Evolutionary conservation across 2,329 filamentous ascomycete genomes (phyloP), one percentile per base, ranked within the genome.

Genomic region (Monosporascus sp.): DNA sequence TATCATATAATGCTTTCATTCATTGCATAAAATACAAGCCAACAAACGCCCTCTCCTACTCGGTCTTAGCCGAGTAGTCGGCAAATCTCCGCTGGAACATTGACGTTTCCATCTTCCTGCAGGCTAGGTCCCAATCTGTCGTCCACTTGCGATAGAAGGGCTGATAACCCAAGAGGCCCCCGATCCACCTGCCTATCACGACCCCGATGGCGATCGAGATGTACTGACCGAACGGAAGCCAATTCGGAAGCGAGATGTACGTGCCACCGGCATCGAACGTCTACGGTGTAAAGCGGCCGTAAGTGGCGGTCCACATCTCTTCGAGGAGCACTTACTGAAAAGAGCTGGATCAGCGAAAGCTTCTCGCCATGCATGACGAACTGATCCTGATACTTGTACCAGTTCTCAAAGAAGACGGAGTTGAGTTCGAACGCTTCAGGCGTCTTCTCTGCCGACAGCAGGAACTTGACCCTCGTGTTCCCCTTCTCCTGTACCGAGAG

Each of bases 311-410:
- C 14, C 14, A n/a, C n/a, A n/a, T n/a, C n/a, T n/a, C n/a, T n/a
- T n/a, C n/a, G n/a, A n/a, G n/a, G n/a, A n/a, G n/a, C 52, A n/a
- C 22, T 57, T 50, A 61, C 59, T 45, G 49, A 34, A 6, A 63
- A 20, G 7, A 60, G 41, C 40, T 63, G 59, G 2, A 63, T 53
- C 3, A 59, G 17, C 19, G 48, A 19, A 3, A 56, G 9, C 17
- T 11, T 27, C 4, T 17, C 52, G 3, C 49, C 47, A 16, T 37
- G n/a, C 5, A 22, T 16, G 2, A 61, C 26, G 0, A 58, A 17
- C 1, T 58, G 45, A 4, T 64, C 51, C 41, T 61, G 60, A 7
- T 64, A 64, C 14, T 20, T 22, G 44, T 61, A 64, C 61, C 61
- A 64, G 37, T 62, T 64, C 50, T 64, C 53, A 11, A 62, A 59